phyloP scores from a whole-genome alignment of 306 rosid genomes.

The Corylus heterophylla region DNA sequence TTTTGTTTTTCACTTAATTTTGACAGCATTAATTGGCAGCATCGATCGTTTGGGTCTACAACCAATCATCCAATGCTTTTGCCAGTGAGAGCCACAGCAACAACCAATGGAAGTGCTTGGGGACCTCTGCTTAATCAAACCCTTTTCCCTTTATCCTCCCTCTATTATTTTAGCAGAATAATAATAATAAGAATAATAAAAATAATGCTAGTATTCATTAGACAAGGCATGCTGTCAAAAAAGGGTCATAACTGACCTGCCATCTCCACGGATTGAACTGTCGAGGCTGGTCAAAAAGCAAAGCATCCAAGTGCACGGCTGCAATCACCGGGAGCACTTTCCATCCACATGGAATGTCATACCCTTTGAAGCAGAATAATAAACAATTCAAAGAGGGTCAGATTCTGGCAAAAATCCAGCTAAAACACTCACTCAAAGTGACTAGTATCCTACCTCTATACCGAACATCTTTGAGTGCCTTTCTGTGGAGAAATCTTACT shows the following conservation, averaged over 20 bases:
- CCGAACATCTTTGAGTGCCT: constrained; percentile 78
- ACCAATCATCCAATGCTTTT: constrained; percentile 34
- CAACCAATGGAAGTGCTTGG: constrained; percentile 48
- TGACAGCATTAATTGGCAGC: background rate
- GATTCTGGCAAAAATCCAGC: constrained; percentile 1
- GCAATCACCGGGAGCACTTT: constrained; percentile 98
- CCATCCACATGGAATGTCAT: constrained; percentile 99
- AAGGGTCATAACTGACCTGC: constrained; percentile 67
- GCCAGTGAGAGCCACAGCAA: constrained; percentile 44
- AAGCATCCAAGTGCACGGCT: constrained; percentile 94
- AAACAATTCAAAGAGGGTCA: constrained; percentile 11
- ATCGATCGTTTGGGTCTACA: constrained; percentile 26
- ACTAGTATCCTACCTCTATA: constrained; percentile 64
- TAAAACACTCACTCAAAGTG: constrained; percentile 5
- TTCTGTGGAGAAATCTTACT: constrained; percentile 96
- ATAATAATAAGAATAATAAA: background rate
- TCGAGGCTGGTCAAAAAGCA: constrained; percentile 91
- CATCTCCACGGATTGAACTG: constrained; percentile 99
- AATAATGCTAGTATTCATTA: constrained; percentile 28
- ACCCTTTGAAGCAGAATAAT: constrained; percentile 56
- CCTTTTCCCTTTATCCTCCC: background rate
- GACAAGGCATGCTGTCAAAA: constrained; percentile 35
- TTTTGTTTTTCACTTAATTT: background rate
- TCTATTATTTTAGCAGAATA: background rate
- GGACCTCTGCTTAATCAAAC: constrained; percentile 38